Base-by-base conservation (phyloP, 2,329 filamentous ascomycete genomes). In the Fusarium illudens region DNA sequence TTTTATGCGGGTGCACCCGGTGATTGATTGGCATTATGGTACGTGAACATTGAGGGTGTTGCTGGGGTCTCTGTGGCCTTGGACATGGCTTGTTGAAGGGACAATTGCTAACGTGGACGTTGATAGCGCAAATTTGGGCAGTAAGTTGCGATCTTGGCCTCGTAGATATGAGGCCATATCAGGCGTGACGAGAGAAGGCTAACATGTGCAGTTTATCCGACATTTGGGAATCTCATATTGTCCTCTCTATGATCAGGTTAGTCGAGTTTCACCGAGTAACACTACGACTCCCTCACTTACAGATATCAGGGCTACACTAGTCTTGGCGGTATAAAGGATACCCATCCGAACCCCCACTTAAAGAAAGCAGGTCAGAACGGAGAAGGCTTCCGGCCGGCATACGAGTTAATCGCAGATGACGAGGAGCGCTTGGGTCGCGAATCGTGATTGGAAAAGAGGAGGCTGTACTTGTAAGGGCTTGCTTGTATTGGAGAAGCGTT, bases 1-100 rank as follows among this genome's bases (percentile, higher is more conserved):
- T 42, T 97, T 98, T 75, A 94, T 98, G 90, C 88, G 96, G 61
- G 86, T 98, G 63, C 94, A 99, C 79, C 95, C 96, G 0, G 92
- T 99, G 10, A 94, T 99, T 75, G 96, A 99, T 79, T 99, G 96
- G 96, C 93, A 96, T 78, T 97, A 67, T 63, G 76, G 66, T 68
- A 65, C 7, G 64, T 44, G 5, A 9, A 32, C n/a, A 46, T 32
- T 11, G 17, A 29, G 8, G 17, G 2, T 27, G 15, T 17, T 44
- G 8, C 6, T 20, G 22, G 13, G 13, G 13, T 6, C n/a, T 5
- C 19, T 19, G 13, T n/a, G 8, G 20, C 2, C 9, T 27, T 44
- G 22, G 20, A 27, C 9, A 27, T 25, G 29, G n/a, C 3, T 3
- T 6, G 4, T 5, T 11, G 0, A 11, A 44, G n/a, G 4, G 20